Evolutionary conservation across 768 basidiomycete genomes (phyloP), one percentile per base, ranked within the genome.

Genomic region (Kwoniella sp.): DNA sequence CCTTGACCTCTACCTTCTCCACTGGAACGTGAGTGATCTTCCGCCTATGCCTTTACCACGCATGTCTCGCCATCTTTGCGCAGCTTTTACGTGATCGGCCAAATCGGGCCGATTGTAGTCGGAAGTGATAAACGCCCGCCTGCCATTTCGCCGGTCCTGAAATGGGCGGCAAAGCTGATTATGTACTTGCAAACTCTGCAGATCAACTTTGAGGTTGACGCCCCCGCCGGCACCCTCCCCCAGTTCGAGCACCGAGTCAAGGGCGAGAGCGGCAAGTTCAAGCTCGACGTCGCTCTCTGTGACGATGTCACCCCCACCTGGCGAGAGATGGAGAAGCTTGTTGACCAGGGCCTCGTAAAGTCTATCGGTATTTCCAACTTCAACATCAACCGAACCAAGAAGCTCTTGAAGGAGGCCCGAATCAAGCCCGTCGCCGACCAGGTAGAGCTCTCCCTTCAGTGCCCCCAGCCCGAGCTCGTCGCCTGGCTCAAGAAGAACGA

Each of bases 351-450:
- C 28, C 90, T 91, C 76, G 82, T 90, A 34, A 85, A 85, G 76
- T 89, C 90, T 69, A 92, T 92, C 59, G 91, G 91, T 37, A 83
- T 92, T 53, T 89, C 88, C 88, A 93, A 93, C 79, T 89, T 89
- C 82, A 89, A 87, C 75, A 83, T 87, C 61, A 83, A 85, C 62
- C 84, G 81, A 82, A 81, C 63, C 51, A 66, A 66, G 61, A 58
- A 72, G 55, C 62, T 72, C 38, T 56, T 70, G 59, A 63, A 65
- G 63, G 54, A 30, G 12, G 66, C 57, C 52, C 64, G 59, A 41
- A 58, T 63, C 68, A 64, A 74, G 61, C 70, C 63, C 12, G 58
- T 47, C 51, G 58, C 56, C 47, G 15, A 92, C 76, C 90, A 91
- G 75, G 86, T 91, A 28, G 90, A 91, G 73, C 84, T 92, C 48